Evolutionary conservation across 257 asterid genomes (phyloP).

Genomic region (Solanum chilense): DNA sequence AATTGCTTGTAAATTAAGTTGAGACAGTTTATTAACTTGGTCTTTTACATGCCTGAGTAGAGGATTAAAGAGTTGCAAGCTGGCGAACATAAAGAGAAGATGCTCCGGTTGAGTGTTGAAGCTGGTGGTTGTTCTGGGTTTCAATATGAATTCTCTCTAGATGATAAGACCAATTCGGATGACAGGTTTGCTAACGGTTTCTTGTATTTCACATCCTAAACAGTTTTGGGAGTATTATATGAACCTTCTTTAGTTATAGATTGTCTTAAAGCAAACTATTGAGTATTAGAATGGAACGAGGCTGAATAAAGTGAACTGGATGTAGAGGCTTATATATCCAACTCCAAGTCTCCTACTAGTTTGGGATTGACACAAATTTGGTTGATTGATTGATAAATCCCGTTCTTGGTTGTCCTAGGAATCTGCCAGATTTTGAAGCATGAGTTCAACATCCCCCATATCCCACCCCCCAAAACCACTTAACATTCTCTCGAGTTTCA

Average conservation of each 20-base stretch:
- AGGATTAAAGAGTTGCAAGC: slow-evolving; percentile 81
- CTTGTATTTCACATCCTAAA: background rate
- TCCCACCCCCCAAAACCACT: background rate
- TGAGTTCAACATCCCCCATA: background rate
- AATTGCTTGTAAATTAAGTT: background rate
- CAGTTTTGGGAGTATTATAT: background rate
- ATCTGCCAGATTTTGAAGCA: background rate
- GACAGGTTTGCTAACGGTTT: slow-evolving; percentile 47
- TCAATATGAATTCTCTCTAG: slow-evolving; percentile 82
- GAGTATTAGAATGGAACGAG: background rate
- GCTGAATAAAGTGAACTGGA: background rate
- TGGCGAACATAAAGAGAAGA: slow-evolving; percentile 44
- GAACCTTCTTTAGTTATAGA: background rate
- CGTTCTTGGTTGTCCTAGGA: background rate
- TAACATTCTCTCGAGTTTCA: background rate
- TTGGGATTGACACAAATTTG: background rate
- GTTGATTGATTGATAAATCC: background rate
- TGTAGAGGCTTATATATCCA: background rate
- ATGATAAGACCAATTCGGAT: slow-evolving; percentile 54
- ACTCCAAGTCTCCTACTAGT: background rate
- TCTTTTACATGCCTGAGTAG: slow-evolving; percentile 21
- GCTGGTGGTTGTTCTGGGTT: slow-evolving; percentile 99
- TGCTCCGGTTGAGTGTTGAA: slow-evolving; percentile 85
- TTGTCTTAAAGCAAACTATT: background rate
- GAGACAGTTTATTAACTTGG: background rate